phyloP scores from a whole-genome alignment of 768 basidiomycete genomes.

The Russula virescens region DNA sequence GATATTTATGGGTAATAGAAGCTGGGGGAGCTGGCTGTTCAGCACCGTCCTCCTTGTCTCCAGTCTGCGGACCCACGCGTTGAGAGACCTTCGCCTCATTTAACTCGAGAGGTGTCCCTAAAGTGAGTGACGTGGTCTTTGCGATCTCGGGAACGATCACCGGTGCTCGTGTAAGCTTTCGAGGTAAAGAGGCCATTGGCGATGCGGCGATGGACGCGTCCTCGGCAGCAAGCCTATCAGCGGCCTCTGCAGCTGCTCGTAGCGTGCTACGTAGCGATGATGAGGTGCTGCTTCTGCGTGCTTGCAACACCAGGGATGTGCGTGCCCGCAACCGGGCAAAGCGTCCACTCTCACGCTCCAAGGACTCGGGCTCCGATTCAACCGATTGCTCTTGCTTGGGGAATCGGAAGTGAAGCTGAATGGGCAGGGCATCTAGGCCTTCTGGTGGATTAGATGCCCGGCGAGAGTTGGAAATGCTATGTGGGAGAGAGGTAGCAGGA shows the following conservation, averaged over 20 bases:
- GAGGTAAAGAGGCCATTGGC: neutral
- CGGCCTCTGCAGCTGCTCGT: constrained; percentile 9
- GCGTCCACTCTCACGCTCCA: constrained; percentile 15
- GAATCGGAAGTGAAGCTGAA: constrained; percentile 13
- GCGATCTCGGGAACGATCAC: neutral
- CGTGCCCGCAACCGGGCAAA: constrained; percentile 5
- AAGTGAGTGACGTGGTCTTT: neutral
- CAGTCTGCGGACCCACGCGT: neutral
- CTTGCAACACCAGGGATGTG: neutral
- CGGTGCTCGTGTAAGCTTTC: neutral
- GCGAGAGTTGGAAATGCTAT: neutral
- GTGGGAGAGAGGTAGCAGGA: constrained; percentile 5
- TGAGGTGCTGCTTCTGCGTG: constrained; percentile 9
- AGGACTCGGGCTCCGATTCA: constrained; percentile 10
- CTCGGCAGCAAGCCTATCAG: constrained; percentile 10
- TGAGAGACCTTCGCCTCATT: neutral
- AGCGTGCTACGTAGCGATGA: constrained; percentile 16
- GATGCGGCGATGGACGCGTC: neutral
- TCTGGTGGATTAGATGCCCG: neutral
- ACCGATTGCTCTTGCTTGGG: constrained; percentile 13
- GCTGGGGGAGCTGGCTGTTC: neutral
- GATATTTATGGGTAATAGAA: neutral
- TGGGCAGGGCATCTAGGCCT: constrained; percentile 7
- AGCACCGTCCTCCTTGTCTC: neutral
- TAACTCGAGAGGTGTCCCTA: neutral